A percentile compares a stretch with the other conserved stretches of the same genome.
Evolutionary conservation across 31 red algal species (phyloP).

Genomic region (Odonthalia washingtoniensis): DNA sequence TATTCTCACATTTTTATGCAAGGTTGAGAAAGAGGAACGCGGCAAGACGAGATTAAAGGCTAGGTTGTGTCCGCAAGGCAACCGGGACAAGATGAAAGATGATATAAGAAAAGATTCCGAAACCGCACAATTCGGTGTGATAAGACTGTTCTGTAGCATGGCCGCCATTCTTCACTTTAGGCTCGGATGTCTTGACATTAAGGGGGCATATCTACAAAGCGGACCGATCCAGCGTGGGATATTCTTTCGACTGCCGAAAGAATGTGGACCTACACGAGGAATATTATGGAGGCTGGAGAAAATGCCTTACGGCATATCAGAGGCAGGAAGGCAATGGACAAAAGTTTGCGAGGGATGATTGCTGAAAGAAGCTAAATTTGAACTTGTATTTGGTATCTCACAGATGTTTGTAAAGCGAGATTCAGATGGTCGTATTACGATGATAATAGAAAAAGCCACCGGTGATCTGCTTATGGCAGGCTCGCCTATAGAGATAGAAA

Average conservation of each 20-base stretch:
- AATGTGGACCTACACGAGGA: background rate
- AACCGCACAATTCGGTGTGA: background rate
- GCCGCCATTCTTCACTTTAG: background rate
- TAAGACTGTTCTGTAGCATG: background rate
- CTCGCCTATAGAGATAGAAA: too few relatives aligned
- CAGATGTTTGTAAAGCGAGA: too few relatives aligned
- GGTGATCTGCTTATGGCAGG: too few relatives aligned
- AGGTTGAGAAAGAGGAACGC: background rate
- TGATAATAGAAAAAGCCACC: too few relatives aligned
- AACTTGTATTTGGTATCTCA: too few relatives aligned
- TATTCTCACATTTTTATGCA: background rate
- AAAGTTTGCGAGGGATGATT: background rate
- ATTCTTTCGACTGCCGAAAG: background rate
- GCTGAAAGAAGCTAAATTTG: background rate
- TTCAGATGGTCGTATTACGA: too few relatives aligned
- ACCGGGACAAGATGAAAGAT: background rate
- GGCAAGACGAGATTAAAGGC: background rate
- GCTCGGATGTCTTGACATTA: conserved; percentile 10
- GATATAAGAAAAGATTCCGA: background rate
- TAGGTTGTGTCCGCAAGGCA: conserved; percentile 18
- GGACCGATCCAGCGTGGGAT: background rate
- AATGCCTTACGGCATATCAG: background rate
- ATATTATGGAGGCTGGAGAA: conserved; percentile 13
- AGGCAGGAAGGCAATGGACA: background rate
- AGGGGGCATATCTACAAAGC: too few relatives aligned